Percentiles rank a stretch among this genome's conserved stretches.
phyloP scores from a whole-genome alignment of 805 yeast genomes.

The Kodamaea kaohsiungensis region DNA sequence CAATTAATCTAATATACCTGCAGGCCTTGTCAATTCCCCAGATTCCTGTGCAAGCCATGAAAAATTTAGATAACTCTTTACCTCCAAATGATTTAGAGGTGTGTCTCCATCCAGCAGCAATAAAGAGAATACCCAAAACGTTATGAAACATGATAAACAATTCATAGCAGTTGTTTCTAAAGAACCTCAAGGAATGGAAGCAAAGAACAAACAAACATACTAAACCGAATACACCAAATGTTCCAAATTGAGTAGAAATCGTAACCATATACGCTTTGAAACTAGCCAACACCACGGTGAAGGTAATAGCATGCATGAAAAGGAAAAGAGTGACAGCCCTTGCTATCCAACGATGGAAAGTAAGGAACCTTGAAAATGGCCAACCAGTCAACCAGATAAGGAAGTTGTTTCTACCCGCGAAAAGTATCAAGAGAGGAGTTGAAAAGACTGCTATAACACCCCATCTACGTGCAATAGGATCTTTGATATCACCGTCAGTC shows the following conservation, averaged over 20 bases:
- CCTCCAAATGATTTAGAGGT: constrained; percentile 5
- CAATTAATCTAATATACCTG: constrained; percentile 19
- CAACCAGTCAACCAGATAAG: constrained; percentile 39
- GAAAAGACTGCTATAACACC: constrained; percentile 28
- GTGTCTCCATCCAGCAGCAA: constrained; percentile 21
- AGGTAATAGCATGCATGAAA: constrained; percentile 37
- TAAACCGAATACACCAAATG: constrained; percentile 30
- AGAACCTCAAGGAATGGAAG: constrained; percentile 10
- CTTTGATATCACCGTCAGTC: constrained; percentile 24
- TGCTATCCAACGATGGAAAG: constrained; percentile 59
- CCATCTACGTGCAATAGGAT: constrained; percentile 19
- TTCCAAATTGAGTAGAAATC: constrained; percentile 35
- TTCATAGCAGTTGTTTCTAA: constrained; percentile 21
- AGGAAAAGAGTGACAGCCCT: constrained; percentile 45
- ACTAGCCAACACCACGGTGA: constrained; percentile 16
- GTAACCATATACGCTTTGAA: constrained; percentile 18
- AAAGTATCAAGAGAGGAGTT: constrained; percentile 33
- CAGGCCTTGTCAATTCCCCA: constrained; percentile 25
- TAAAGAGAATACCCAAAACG: constrained; percentile 19
- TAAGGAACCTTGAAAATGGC: constrained; percentile 49
- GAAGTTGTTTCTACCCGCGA: constrained; percentile 37
- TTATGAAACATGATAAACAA: constrained; percentile 22
- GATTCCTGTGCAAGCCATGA: constrained; percentile 19
- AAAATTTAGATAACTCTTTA: constrained; percentile 10
- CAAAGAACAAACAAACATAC: background rate